phyloP scores from a whole-genome alignment of 371 early-diverging fungal genomes.

The Mucor indicus region DNA sequence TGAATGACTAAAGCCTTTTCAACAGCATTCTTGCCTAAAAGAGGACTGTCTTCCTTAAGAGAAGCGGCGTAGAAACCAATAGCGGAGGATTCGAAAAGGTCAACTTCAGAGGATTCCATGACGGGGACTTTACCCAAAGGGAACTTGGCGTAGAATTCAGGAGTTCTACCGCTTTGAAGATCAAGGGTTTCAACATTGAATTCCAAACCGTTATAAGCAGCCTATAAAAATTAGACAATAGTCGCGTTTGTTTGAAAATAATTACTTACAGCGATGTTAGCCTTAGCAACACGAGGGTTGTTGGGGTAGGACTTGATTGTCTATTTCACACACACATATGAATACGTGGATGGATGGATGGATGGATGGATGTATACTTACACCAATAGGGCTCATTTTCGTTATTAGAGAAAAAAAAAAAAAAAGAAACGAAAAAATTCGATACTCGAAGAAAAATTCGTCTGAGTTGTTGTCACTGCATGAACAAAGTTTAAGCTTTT shows the following conservation, averaged over 20 bases:
- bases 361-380: conserved; percentile 35
- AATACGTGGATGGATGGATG: conserved; percentile 83
- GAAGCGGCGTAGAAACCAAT: conserved; percentile 86
- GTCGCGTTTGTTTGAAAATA: conserved; percentile 1
- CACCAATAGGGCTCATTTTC: conserved; percentile 27
- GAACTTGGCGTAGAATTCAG: conserved; percentile 84
- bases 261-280: conserved; percentile 61
- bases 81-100: conserved; percentile 77
- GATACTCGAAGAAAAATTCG: too few species aligned
- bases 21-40: conserved; percentile 64
- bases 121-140: conserved; percentile 81
- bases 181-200: conserved; percentile 65
- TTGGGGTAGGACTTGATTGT: conserved; percentile 54
- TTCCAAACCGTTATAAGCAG: conserved; percentile 73
- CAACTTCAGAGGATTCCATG: conserved; percentile 72
- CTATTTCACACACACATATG: conserved; percentile 60
- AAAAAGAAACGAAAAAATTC: too few species aligned
- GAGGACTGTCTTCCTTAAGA: conserved; percentile 54
- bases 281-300: conserved; percentile 62
- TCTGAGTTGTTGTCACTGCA: too few species aligned
- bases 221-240: conserved; percentile 43
- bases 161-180: conserved; percentile 58
- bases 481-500: too few species aligned
- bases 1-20: conserved; percentile 80
- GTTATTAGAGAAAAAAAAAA: too few species aligned